Evolutionary conservation across 2,329 filamentous ascomycete species (phyloP).

Genomic region (Talaromyces sp.): DNA sequence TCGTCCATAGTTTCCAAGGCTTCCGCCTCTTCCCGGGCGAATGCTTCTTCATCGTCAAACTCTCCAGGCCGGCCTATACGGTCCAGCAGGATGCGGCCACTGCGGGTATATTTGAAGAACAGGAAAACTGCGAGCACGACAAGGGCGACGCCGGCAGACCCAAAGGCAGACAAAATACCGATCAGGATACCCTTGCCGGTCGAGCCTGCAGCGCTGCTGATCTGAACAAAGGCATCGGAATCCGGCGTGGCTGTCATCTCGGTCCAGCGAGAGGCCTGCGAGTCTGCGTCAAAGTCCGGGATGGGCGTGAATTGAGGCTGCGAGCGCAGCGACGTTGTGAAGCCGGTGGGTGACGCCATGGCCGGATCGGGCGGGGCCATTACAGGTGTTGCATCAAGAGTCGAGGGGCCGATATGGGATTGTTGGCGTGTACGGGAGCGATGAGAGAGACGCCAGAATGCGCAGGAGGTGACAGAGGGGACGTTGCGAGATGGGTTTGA

Average conservation of each 20-base stretch:
- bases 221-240: slow-evolving; percentile 5
- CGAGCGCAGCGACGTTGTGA: slow-evolving; percentile 6
- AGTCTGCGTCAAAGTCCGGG: not conserved
- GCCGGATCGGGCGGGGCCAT: slow-evolving; percentile 13
- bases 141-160: slow-evolving; percentile 79
- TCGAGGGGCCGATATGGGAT: not conserved
- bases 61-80: slow-evolving; percentile 89
- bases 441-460: not conserved
- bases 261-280: not conserved
- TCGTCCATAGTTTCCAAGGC: slow-evolving; percentile 96
- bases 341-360: slow-evolving; percentile 12
- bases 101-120: slow-evolving; percentile 85
- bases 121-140: slow-evolving; percentile 77
- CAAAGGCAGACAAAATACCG: slow-evolving; percentile 88
- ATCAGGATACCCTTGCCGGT: slow-evolving; percentile 81
- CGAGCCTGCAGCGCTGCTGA: slow-evolving; percentile 41
- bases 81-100: slow-evolving; percentile 87
- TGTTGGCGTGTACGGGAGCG: not conserved
- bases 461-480: not conserved
- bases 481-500: not conserved
- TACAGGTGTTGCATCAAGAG: slow-evolving; percentile 11
- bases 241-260: not conserved
- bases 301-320: not conserved
- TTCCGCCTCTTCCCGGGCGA: slow-evolving; percentile 87
- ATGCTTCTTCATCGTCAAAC: slow-evolving; percentile 96